Evolutionary conservation across 2,329 filamentous ascomycete species (phyloP), one percentile per base, ranked within the genome.

Genomic region (Colletotrichum sp.): DNA sequence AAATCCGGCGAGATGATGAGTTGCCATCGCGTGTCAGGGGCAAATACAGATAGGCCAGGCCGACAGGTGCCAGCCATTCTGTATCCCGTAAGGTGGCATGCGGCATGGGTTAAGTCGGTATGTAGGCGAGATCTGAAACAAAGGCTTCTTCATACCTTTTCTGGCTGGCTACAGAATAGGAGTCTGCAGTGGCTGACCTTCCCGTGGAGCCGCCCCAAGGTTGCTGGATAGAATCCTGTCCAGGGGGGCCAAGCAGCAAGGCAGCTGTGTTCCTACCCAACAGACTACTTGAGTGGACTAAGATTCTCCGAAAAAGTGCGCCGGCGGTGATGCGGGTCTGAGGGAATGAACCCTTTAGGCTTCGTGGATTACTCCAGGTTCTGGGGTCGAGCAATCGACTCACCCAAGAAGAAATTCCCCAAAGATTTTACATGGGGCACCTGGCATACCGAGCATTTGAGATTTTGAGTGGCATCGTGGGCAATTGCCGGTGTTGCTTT

Each of bases 41-140:
- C 30, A 44, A 59, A 55, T 27, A 15, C 22, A 59, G 63, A 65
- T 22, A 52, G 63, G 29, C 36, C 39, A 72, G 63, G 13, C 49
- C 61, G 57, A 57, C 36, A 68, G 44, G 57, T 63, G 32, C 39
- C 44, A 64, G 32, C 63, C 29, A 72, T 64, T 57, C 64, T 64
- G 39, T 30, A 68, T 52, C 27, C 63, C 63, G 55, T 64, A 49
- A 69, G 44, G 63, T 76, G 69, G 30, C 19, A 72, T 64, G 63
- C 59, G 29, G 63, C 44, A 52, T 72, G 57, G 32, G 39, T 55
- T 59, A 59, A 69, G 49, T 67, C 52, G 49, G 55, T 72, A 68
- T 72, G 69, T 55, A 57, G 73, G 57, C 63, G 34, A 75, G 62
- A 77, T 75, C 74, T 75, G 71, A 75, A 77, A 77, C 74, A 77